Percentiles rank a stretch among this genome's conserved stretches.
These are phyloP conservation scores for Mortierella sp. DNA, from an alignment of 371 early-diverging fungal species.

Conservation along the genomic window DNA sequence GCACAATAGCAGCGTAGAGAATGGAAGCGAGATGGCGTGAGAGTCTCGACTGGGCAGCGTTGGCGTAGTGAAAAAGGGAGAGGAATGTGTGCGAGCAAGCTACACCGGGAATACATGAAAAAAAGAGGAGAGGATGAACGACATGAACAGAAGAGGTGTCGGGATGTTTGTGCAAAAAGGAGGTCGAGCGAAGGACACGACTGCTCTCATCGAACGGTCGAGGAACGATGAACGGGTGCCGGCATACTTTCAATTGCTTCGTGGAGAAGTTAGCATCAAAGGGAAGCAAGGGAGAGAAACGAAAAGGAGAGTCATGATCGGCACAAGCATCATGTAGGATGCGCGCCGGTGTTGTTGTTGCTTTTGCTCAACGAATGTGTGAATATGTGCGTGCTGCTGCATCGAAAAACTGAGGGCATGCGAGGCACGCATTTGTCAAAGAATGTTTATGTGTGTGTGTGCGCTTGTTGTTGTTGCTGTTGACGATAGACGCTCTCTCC, in stretches of 20 bases:
- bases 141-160: not conserved
- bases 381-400: not conserved
- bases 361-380: not conserved
- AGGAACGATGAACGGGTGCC: not conserved
- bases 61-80: not conserved
- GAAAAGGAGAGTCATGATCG: not conserved
- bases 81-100: conserved; percentile 9
- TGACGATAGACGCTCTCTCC: not conserved
- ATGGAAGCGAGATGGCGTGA: not conserved
- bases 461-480: not conserved
- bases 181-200: not conserved
- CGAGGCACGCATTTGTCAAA: not conserved
- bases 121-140: not conserved
- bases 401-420: not conserved
- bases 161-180: conserved; percentile 15
- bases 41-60: not conserved
- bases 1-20: not conserved
- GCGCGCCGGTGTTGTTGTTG: not conserved
- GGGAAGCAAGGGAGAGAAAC: not conserved
- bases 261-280: not conserved
- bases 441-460: not conserved
- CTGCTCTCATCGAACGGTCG: conserved; percentile 10
- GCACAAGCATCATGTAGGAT: not conserved
- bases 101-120: not conserved
- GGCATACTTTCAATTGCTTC: not conserved